Evolutionary conservation across 2,329 filamentous ascomycete species (phyloP), one percentile per base, ranked within the genome.

Genomic region (Pseudocercospora pini-densiflorae): DNA sequence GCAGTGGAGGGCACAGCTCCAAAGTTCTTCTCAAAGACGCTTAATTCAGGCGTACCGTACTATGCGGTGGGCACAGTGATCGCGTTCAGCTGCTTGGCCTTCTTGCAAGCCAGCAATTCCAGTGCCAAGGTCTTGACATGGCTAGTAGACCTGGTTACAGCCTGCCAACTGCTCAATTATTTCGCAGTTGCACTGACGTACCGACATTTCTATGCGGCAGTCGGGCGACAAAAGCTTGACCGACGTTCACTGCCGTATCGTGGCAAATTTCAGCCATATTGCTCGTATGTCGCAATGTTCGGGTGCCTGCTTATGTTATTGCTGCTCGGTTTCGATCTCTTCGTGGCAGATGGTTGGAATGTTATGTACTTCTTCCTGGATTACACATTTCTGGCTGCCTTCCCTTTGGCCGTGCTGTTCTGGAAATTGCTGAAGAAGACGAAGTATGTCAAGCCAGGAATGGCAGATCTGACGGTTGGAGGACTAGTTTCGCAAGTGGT

Each of bases 141-240:
- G 68, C 60, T 88, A 55, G 80, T 85, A 67, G 84, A 82, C 67
- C 78, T 88, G 12, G 84, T 87, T 73, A 87, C 85, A 2, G 86
- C 83, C 3, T 84, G 82, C 24, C 81, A 83, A 59, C 81, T 87
- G 70, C 87, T 90, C 73, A 85, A 88, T 78, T 90, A 87, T 74
- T 81, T 88, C 64, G 81, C 85, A 75, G 87, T 87, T 76, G 79
- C 79, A 47, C 73, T 84, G 24, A 87, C 85, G 10, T 88, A 86
- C 73, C 77, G 87, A 61, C 82, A 78, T 71, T 88, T 87, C 79
- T 83, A 86, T 78, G 79, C 80, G 36, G 85, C 85, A 1, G 78
- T 79, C 66, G 78, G 81, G 67, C 82, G 77, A 0, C 83, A 85
- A 69, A 80, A 80, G 0, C 54, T 85, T 47, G 80, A 83, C 74